Evolutionary conservation across 768 basidiomycete genomes (phyloP).

Genomic region (Sistotremastrum suecicum): DNA sequence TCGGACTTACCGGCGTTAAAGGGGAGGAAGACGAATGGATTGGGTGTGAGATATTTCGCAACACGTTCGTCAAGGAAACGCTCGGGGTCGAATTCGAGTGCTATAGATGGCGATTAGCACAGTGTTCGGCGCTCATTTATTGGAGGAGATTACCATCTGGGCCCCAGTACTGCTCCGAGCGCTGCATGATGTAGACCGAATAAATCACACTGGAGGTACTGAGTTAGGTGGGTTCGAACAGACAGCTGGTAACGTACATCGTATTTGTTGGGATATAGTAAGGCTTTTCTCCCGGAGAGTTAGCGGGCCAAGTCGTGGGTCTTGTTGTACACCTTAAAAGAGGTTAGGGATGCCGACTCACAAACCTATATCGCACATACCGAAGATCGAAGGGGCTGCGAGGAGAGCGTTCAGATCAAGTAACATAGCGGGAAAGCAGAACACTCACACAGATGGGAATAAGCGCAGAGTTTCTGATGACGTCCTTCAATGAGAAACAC

Average conservation of each 20-base stretch:
- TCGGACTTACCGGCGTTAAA: constrained; percentile 37
- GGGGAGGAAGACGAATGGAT: constrained; percentile 33
- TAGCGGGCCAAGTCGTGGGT: constrained; percentile 19
- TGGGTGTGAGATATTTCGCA: constrained; percentile 37
- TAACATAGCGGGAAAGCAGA: neutral
- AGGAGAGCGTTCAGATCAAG: too few species aligned
- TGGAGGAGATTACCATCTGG: constrained; percentile 35
- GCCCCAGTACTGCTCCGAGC: constrained; percentile 50
- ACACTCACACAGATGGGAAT: constrained; percentile 29
- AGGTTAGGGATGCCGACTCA: constrained; percentile 7
- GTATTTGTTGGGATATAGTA: constrained; percentile 37
- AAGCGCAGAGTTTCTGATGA: constrained; percentile 34
- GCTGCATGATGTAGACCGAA: constrained; percentile 42
- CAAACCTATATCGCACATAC: constrained; percentile 16
- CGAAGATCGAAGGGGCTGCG: constrained; percentile 16
- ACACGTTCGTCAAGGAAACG: constrained; percentile 51
- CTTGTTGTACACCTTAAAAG: constrained; percentile 10
- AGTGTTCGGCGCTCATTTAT: neutral
- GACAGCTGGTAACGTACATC: constrained; percentile 9
- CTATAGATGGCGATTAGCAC: constrained; percentile 15
- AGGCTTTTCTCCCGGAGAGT: constrained; percentile 31
- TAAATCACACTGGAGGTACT: constrained; percentile 23
- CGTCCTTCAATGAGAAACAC: neutral
- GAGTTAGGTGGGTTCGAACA: neutral
- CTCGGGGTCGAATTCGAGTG: constrained; percentile 50